These are phyloP conservation scores for Corynespora cassiicola DNA, from an alignment of 2,329 filamentous ascomycete genomes.

Conservation along the genomic window DNA sequence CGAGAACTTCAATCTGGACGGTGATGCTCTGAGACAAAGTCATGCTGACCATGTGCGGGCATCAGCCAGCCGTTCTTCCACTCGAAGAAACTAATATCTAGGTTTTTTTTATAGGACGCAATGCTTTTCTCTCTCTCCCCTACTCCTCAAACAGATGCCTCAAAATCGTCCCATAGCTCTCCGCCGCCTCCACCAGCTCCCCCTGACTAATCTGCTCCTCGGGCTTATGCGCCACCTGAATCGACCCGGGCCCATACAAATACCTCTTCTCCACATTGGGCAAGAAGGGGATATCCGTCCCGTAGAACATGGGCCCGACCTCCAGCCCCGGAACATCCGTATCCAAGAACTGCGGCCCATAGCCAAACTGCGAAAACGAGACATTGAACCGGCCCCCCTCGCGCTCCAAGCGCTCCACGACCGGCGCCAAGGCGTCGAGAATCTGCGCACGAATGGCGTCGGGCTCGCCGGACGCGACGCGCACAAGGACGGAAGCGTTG, in stretches of 20 bases:
- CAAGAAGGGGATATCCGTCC: slow-evolving; percentile 30
- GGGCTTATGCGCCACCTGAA: slow-evolving; percentile 29
- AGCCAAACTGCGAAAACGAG: slow-evolving; percentile 13
- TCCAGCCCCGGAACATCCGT: slow-evolving; percentile 28
- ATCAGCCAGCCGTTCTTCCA: too few relatives aligned
- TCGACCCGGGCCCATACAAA: slow-evolving; percentile 26
- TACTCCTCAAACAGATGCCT: slow-evolving; percentile 20
- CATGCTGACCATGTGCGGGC: too few relatives aligned
- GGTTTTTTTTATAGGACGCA: too few relatives aligned
- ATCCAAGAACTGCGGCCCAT: slow-evolving; percentile 24
- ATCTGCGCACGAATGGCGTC: slow-evolving; percentile 25
- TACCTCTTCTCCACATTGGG: slow-evolving; percentile 29
- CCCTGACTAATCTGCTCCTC: slow-evolving; percentile 27
- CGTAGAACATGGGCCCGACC: slow-evolving; percentile 29
- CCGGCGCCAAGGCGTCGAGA: slow-evolving; percentile 20
- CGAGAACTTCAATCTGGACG: too few relatives aligned
- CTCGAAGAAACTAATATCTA: too few relatives aligned
- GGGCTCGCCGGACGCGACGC: slow-evolving; percentile 23
- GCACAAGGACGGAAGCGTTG: slow-evolving; percentile 66
- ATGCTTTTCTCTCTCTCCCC: too few relatives aligned
- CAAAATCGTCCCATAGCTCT: slow-evolving; percentile 30
- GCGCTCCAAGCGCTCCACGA: slow-evolving; percentile 18
- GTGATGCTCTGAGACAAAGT: too few relatives aligned
- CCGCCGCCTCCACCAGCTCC: slow-evolving; percentile 26
- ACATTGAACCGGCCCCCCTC: slow-evolving; percentile 21